These are phyloP conservation scores for Trichoderma lentiforme DNA, from an alignment of 2,329 filamentous ascomycete species.

Conservation along the genomic window DNA sequence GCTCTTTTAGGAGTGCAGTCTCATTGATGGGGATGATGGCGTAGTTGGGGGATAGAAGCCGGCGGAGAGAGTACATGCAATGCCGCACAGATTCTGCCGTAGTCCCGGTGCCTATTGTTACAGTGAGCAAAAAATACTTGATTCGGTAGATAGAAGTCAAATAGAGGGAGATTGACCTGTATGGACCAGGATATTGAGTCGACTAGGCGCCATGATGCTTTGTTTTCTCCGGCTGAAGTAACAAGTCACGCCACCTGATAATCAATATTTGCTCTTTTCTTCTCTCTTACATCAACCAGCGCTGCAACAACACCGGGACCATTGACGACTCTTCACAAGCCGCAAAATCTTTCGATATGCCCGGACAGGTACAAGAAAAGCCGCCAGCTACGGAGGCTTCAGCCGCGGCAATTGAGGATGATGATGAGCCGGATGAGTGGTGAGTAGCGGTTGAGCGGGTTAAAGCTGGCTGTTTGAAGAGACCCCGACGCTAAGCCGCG, in stretches of 20 bases:
- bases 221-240: not conserved
- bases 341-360: conserved; percentile 4
- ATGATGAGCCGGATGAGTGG: conserved; percentile 94
- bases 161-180: conserved; percentile 56
- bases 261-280: conserved; percentile 13
- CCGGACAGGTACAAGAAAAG: conserved; percentile 11
- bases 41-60: conserved; percentile 84
- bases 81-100: conserved; percentile 87
- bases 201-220: conserved; percentile 58
- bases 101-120: conserved; percentile 67
- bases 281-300: conserved; percentile 16
- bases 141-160: not conserved
- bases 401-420: conserved; percentile 47
- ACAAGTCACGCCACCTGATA: not conserved
- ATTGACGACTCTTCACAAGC: conserved; percentile 1
- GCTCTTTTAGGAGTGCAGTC: conserved; percentile 78
- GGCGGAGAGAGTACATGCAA: conserved; percentile 80
- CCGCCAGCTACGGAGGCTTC: not conserved
- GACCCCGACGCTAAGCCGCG: conserved; percentile 28
- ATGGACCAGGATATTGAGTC: conserved; percentile 91
- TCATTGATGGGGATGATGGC: conserved; percentile 84
- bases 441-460: conserved; percentile 42
- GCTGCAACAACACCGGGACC: conserved; percentile 13
- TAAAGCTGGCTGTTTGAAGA: conserved; percentile 12
- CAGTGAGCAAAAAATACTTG: conserved; percentile 1